Evolutionary conservation across 1,139 yeast genomes (phyloP), one percentile per base, ranked within the genome.

Genomic region (Diutina catenulata): DNA sequence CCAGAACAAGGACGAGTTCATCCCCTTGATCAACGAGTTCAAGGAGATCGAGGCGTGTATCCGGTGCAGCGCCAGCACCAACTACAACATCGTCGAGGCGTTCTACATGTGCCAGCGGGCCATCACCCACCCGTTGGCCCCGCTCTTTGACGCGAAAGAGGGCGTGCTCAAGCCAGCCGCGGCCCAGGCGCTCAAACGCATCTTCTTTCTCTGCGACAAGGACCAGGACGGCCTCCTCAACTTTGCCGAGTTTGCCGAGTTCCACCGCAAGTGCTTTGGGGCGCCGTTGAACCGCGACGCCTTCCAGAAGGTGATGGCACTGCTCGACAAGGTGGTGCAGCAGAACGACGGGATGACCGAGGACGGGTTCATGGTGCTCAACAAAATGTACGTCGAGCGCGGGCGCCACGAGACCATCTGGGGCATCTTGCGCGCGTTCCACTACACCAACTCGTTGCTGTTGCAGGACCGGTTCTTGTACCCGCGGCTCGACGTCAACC

Each of bases 321-420:
- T 57, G 3, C 52, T 66, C 10, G 51, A 54, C 39, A 44, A 47
- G 25, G 46, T 53, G 13, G 52, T 63, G 10, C 41, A 41, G 10
- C 40, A 43, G 11, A 50, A 50, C 5, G 24, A 37, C 6, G 28
- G 36, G 16, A 61, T 91, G 2, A 73, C 87, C 0, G 74, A 71
- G 39, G 76, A 73, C 37, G 97, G 94, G 0, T 91, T 91, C 49
- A 60, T 91, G 5, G 59, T 75, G 1, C 60, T 91, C 39, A 86
- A 86, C 56, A 81, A 80, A 49, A 60, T 82, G 26, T 91, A 81
- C 53, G 94, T 94, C 1, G 94, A 86, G 48, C 74, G 76, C 33
- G 98, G 98, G 0, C 64, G 97, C 33, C 97, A 91, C 53, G 98
- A 91, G 54, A 88, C 97, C 0, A 80, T 86, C 0, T 91, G 98